Evolutionary conservation across 2,329 filamentous ascomycete species (phyloP), one percentile per base, ranked within the genome.

Genomic region (Penicillium sumatraense): DNA sequence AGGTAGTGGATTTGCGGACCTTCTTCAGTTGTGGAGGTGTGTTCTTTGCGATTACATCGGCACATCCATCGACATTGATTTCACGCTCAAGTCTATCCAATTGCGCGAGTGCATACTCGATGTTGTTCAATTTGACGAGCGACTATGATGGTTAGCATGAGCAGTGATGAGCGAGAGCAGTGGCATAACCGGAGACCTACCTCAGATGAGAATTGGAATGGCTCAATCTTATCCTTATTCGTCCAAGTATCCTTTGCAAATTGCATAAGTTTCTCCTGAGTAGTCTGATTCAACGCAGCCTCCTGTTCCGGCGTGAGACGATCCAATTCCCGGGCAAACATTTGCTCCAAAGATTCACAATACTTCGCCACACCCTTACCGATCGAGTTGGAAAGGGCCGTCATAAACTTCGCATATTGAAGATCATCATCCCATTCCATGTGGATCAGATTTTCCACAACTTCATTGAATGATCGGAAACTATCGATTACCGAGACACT

Each of bases 321-420:
- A 68, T 98, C 93, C 93, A 99, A 97, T 72, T 99, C 95, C 68
- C 85, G 89, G 27, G 84, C 83, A 68, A 99, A 99, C 60, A 85
- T 86, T 63, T 89, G 86, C 66, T 98, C 95, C 23, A 98, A 81
- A 42, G 93, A 80, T 69, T 99, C 95, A 71, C 95, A 99, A 72
- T 99, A 99, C 63, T 87, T 86, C 11, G 90, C 88, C 45, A 99
- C 85, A 16, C 91, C 93, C 44, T 85, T 82, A 2, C 93, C 89
- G 57, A 98, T 91, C 0, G 89, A 88, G 67, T 92, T 96, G 13
- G 93, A 88, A 14, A 97, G 80, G 2, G 91, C 86, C 14, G 95
- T 99, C 93, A 98, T 98, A 75, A 99, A 99, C 59, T 93, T 91
- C 35, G 95, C 93, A 70, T 96, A 90, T 62, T 96, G 93, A 33